Evolutionary conservation across 2,329 filamentous ascomycete species (phyloP), one percentile per base, ranked within the genome.

Genomic region (Madurella mycetomatis): DNA sequence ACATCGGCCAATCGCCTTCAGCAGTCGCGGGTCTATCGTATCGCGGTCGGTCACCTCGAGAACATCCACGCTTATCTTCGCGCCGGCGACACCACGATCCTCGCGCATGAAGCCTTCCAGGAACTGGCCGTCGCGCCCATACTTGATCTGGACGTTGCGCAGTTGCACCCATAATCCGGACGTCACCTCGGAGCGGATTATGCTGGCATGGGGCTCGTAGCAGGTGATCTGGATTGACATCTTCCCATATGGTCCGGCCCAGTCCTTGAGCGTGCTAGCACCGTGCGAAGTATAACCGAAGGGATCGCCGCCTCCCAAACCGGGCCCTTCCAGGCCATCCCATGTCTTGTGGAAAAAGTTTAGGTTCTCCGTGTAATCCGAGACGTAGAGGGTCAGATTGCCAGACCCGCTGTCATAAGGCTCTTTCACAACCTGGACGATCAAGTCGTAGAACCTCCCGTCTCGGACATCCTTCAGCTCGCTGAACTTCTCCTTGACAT

Each of bases 301-400:
- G 0, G 73, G 54, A 31, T 62, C 60, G 15, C 56, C 61, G 5
- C 49, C 44, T 41, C 69, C 70, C 5, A 67, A 65, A 3, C 58
- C 67, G 4, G 61, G 61, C 7, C 67, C 67, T 1, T 67, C 60
- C 2, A 68, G 59, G 17, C 58, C 63, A 19, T 66, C 65, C 55
- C 64, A 69, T 11, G 65, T 63, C 47, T 72, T 83, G 37, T 83
- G 70, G 60, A 78, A 85, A 54, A 96, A 84, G 1, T 64, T 56
- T 0, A 75, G 65, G 64, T 96, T 90, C 48, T 81, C 72, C 0
- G 90, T 95, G 68, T 92, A 96, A 69, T 96, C 92, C 0, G 88
- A 87, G 16, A 95, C 73, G 74, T 91, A 91, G 0, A 96, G 60
- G 5, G 83, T 81, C 12, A 81, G 70, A 53, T 71, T 79, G 25